These are phyloP conservation scores for Acanthamoeba culbertsoni DNA, from an alignment of 208 protist species.

Conservation along the genomic window DNA sequence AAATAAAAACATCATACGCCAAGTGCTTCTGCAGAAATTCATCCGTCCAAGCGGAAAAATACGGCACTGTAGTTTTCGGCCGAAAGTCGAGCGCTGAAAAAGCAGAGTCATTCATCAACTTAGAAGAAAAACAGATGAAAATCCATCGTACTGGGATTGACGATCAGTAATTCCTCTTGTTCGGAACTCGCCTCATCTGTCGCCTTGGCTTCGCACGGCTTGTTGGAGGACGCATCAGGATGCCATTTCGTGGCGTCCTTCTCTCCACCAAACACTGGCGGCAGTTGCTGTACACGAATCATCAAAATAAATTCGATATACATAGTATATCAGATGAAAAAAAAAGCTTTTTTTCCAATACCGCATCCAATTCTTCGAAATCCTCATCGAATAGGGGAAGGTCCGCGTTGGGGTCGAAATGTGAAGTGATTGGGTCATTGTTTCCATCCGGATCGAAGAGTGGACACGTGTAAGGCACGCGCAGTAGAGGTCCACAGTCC, in stretches of 20 bases:
- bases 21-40: constrained; percentile 1
- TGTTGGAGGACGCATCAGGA: neutral
- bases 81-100: neutral
- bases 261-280: neutral
- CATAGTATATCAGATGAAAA: neutral
- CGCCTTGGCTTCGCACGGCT: neutral
- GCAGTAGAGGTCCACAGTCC: neutral
- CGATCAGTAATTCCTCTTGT: neutral
- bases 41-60: neutral
- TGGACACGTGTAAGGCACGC: neutral
- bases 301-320: neutral
- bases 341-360: neutral
- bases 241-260: neutral
- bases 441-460: neutral
- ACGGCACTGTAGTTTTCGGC: neutral
- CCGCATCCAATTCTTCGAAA: neutral
- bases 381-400: neutral
- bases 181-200: neutral
- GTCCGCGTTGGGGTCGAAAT: neutral
- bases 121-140: neutral
- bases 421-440: neutral
- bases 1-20: neutral
- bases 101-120: neutral
- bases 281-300: neutral
- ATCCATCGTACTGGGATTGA: neutral